Percentiles rank a stretch among this genome's conserved stretches.
Evolutionary conservation across 2,329 filamentous ascomycete genomes (phyloP).

Genomic region (Tolypocladium endophyticum): DNA sequence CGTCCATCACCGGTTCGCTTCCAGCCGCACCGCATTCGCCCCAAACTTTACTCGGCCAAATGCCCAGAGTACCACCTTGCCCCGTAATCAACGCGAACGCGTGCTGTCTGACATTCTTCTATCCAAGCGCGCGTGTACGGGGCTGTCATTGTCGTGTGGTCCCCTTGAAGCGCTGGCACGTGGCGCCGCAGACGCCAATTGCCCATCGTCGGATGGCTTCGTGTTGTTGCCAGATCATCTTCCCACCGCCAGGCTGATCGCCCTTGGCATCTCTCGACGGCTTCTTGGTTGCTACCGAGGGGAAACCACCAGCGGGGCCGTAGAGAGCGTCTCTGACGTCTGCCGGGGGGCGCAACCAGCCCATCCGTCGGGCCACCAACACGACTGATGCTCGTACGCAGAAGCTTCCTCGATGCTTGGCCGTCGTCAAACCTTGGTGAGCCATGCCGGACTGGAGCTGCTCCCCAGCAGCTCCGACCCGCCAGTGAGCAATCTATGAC

Average conservation of each 20-base stretch:
- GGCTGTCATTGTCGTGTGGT: not conserved
- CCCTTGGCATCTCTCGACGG: not conserved
- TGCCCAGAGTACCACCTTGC: too few relatives aligned
- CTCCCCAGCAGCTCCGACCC: not conserved
- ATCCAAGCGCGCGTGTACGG: not conserved
- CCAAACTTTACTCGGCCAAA: too few relatives aligned
- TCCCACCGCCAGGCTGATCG: not conserved
- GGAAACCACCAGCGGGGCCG: not conserved
- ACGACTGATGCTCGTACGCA: not conserved
- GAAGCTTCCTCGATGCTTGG: not conserved
- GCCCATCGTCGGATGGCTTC: not conserved
- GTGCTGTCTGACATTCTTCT: not conserved
- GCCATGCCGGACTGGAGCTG: not conserved
- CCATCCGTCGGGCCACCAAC: not conserved
- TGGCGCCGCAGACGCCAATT: not conserved
- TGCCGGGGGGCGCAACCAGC: not conserved
- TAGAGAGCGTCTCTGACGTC: not conserved
- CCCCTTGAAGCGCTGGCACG: not conserved
- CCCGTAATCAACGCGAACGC: not conserved
- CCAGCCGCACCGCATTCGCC: not conserved
- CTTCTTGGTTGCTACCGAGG: not conserved
- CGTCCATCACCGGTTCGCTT: not conserved
- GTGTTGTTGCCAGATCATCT: not conserved
- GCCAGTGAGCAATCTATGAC: not conserved
- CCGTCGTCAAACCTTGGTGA: not conserved